Evolutionary conservation across 768 basidiomycete genomes (phyloP).

Genomic region (Trametes coccinea): DNA sequence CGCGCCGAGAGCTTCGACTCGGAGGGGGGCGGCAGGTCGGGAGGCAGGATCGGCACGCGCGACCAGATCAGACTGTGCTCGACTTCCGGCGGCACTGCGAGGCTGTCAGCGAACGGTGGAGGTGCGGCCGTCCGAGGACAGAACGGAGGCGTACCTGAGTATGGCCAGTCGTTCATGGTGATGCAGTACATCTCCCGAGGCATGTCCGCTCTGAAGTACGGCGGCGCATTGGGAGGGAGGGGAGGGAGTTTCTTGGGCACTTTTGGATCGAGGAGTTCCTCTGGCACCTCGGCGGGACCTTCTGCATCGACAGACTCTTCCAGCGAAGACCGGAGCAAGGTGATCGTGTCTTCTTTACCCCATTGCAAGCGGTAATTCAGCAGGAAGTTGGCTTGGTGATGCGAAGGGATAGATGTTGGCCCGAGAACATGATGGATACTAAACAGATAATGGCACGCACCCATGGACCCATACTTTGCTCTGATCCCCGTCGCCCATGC

Average conservation of each 20-base stretch:
- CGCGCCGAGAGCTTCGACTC: conserved; percentile 46
- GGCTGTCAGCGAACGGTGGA: background rate
- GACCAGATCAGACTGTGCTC: conserved; percentile 83
- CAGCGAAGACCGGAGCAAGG: conserved; percentile 58
- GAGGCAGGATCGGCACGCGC: conserved; percentile 67
- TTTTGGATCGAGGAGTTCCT: background rate
- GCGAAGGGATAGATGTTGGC: background rate
- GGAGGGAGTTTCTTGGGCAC: conserved; percentile 26
- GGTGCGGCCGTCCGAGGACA: too few relatives aligned
- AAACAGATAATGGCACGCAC: conserved; percentile 41
- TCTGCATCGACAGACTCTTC: conserved; percentile 28
- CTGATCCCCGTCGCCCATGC: conserved; percentile 57
- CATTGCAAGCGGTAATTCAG: conserved; percentile 68
- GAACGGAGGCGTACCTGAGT: conserved; percentile 55
- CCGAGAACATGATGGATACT: background rate
- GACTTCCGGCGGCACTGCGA: conserved; percentile 63
- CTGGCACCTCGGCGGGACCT: background rate
- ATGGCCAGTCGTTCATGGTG: conserved; percentile 87
- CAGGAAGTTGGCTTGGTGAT: conserved; percentile 66
- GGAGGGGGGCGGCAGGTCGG: conserved; percentile 45
- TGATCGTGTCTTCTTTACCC: conserved; percentile 67
- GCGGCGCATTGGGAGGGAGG: conserved; percentile 41
- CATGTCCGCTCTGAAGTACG: conserved; percentile 68
- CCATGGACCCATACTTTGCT: conserved; percentile 61
- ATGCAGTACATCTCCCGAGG: conserved; percentile 63